Evolutionary conservation across 768 basidiomycete species (phyloP), one percentile per base, ranked within the genome.

Genomic region (Stropharia rugosoannulata): DNA sequence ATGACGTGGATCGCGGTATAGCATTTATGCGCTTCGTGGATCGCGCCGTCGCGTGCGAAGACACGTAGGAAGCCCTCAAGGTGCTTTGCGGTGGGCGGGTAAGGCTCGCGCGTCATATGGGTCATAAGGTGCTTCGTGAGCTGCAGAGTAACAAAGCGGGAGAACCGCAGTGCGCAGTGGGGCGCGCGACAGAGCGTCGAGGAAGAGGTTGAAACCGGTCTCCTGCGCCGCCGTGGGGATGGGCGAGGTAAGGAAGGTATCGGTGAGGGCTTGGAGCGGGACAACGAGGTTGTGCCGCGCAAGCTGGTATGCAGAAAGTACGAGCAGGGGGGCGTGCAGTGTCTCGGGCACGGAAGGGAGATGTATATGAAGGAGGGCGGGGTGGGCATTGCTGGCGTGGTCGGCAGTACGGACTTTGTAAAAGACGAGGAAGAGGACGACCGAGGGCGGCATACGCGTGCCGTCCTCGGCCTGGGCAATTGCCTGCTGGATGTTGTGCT

Each of bases 191-290:
- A 86, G 66, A 4, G 82, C 78, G 48, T 76, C 75, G 16, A 86
- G 75, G 46, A 86, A 68, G 49, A 78, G 72, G 60, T 86, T 86
- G 70, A 80, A 84, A n/a, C 58, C 62, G 49, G 42, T 43, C n/a
- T 53, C 61, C 29, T 44, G 57, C 9, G 19, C 27, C 10, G 3
- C 45, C 35, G 45, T 46, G 44, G 41, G 29, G 10, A 59, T 15
- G 3, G 65, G 62, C 3, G 73, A 70, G 29, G 56, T 59, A 19
- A 82, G 68, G 56, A 84, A 77, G 12, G 68, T 65, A 35, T 77
- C 66, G 9, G 81, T 62, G 22, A 85, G 60, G 12, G 70, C 71
- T 13, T 73, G 77, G 44, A 86, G 69, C 0, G 80, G 76, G 2
- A 75, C 55, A 10, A 81, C 58, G 22, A 87, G 72, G 19, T 75